Base-by-base conservation (phyloP, 2,329 filamentous ascomycete genomes). In the Scopulariopsis brevicaulis region DNA sequence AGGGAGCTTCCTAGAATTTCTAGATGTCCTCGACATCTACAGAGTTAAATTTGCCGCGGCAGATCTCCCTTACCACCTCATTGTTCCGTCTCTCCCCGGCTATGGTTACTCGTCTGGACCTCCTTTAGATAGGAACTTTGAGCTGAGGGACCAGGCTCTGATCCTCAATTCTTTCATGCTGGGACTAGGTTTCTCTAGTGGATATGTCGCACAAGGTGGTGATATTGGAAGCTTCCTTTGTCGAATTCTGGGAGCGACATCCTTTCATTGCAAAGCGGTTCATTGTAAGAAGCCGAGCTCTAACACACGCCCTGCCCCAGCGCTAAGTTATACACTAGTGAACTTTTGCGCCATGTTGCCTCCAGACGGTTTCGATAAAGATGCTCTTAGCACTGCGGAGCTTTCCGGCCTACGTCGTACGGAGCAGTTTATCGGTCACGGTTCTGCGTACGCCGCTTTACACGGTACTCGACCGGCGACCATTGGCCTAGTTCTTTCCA, bases 151-250 rank as follows among this genome's bases (percentile, higher is more conserved):
- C 34, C 7, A 7, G 7, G 72, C 77, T 0, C 66, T 70, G 1
- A 65, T 79, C 10, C 69, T 83, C 57, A 71, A 83, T 65, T 70
- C 74, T 24, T 62, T 84, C 2, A 79, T 84, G 73, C 60, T 76
- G 1, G 70, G 70, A 0, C 71, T 84, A 3, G 82, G 81, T 0
- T 81, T 84, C 53, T 71, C 69, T 0, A 60, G 62, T 1, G 76
- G 76, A 2, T 84, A 84, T 61, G 65, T 82, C 8, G 72, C 73
- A 0, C 80, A 84, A 64, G 82, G 82, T 11, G 82, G 82, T 3
- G 82, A 85, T 62, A 69, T 84, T 1, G 78, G 80, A 2, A 73
- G 71, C 51, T 66, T 71, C 28, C 59, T 82, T 4, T 67, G 73
- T 0, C 67, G 77, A 14, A 61, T 72, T 0, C 64, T 83, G 52